phyloP scores from a whole-genome alignment of 352 stramenopile genomes.

The Phytophthora rubi region DNA sequence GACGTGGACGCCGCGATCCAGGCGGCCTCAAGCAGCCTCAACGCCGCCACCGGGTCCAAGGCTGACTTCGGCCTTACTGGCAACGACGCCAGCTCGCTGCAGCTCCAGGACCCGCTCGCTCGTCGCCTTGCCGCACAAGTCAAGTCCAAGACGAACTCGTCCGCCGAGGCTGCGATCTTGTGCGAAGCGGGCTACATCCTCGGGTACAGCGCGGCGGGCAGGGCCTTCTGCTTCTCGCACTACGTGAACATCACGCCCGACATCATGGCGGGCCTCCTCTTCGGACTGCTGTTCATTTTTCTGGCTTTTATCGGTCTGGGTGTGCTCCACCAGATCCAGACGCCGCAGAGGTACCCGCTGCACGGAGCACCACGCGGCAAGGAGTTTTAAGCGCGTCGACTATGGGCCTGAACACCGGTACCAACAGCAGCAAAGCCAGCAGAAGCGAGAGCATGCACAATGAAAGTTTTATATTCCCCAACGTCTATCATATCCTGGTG shows the following conservation, averaged over 20 bases:
- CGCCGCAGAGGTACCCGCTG: conserved; percentile 69
- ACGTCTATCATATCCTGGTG: conserved; percentile 1
- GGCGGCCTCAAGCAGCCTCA: conserved; percentile 41
- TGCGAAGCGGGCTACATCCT: conserved; percentile 73
- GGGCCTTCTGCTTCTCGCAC: conserved; percentile 87
- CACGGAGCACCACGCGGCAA: conserved; percentile 81
- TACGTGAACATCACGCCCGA: conserved; percentile 85
- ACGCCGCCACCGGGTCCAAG: conserved; percentile 35
- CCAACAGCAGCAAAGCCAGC: background rate
- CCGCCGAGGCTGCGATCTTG: conserved; percentile 39
- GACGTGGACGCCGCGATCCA: conserved; percentile 61
- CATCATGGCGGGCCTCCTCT: conserved; percentile 74
- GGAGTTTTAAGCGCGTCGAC: conserved; percentile 63
- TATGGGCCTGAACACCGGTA: background rate
- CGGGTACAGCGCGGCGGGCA: conserved; percentile 55
- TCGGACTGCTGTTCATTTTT: conserved; percentile 85
- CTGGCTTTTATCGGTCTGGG: conserved; percentile 75
- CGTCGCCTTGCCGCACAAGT: conserved; percentile 46
- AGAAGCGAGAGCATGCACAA: conserved; percentile 18
- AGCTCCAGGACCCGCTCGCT: conserved; percentile 30
- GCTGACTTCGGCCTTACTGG: conserved; percentile 76
- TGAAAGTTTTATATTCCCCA: conserved; percentile 37
- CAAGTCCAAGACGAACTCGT: conserved; percentile 26
- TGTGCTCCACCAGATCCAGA: conserved; percentile 81
- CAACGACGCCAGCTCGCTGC: conserved; percentile 41